Conservation (phyloP, 2,329 filamentous ascomycete genomes). For the Fusarium sp. region DNA sequence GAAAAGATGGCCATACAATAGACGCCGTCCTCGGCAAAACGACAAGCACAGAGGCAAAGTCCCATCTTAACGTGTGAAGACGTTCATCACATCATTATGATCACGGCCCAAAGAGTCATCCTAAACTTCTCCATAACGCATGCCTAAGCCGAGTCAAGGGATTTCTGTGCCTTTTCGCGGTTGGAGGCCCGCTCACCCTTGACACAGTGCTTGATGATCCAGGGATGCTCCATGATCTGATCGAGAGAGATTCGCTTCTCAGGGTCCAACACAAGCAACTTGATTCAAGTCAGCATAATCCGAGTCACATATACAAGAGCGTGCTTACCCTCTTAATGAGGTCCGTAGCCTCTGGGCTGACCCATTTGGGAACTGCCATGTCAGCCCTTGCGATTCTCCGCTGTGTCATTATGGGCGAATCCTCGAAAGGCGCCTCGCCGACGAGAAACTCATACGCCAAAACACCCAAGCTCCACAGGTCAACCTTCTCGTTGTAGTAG, state of each 20-base stretch:
- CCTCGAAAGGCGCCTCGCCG: conserved; percentile 96
- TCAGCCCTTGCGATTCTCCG: conserved; percentile 88
- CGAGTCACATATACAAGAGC: background rate
- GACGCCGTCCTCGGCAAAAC: background rate
- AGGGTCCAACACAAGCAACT: conserved; percentile 91
- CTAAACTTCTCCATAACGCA: background rate
- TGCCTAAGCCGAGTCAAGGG: background rate
- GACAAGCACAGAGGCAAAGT: background rate
- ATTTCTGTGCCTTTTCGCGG: conserved; percentile 57
- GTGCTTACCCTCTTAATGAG: conserved; percentile 86
- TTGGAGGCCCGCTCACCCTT: conserved; percentile 67
- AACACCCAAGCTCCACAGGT: conserved; percentile 95
- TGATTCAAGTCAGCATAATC: conserved; percentile 43
- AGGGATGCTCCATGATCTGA: conserved; percentile 89
- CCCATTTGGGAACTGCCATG: conserved; percentile 91
- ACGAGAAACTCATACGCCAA: conserved; percentile 96
- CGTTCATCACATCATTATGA: background rate
- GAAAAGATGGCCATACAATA: background rate
- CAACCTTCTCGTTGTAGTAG: conserved; percentile 94
- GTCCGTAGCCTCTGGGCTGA: conserved; percentile 90
- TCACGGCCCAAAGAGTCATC: background rate
- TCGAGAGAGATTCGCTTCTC: conserved; percentile 93
- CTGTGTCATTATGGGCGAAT: conserved; percentile 94
- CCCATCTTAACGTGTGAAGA: background rate
- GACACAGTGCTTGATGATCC: conserved; percentile 96